These are phyloP conservation scores for Dothistroma septosporum DNA, from an alignment of 2,329 filamentous ascomycete genomes.

Conservation along the genomic window DNA sequence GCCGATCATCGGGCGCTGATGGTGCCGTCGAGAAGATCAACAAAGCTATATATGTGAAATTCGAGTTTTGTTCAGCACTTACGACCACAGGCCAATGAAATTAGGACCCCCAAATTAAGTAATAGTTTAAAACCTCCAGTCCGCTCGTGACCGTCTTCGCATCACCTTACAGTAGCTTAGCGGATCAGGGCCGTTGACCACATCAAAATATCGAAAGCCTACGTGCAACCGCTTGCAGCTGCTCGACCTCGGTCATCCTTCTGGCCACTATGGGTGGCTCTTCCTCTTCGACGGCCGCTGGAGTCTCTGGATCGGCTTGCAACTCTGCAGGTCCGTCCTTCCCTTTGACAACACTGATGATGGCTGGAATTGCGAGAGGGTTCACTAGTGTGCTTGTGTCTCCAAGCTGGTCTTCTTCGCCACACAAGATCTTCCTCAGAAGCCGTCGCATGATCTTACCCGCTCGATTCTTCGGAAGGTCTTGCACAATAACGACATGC, in stretches of 20 bases:
- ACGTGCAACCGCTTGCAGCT: too few species aligned
- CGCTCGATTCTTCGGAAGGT: slow-evolving; percentile 93
- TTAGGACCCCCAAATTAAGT: too few species aligned
- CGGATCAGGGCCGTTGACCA: too few species aligned
- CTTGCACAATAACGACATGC: slow-evolving; percentile 82
- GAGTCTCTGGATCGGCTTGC: too few species aligned
- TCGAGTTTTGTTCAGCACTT: not conserved
- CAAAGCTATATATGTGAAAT: not conserved
- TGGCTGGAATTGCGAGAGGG: slow-evolving; percentile 81
- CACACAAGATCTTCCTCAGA: slow-evolving; percentile 94
- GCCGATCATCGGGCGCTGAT: not conserved
- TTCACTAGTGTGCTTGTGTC: slow-evolving; percentile 93
- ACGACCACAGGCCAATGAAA: not conserved
- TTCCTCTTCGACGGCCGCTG: too few species aligned
- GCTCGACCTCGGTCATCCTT: too few species aligned
- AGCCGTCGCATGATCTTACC: slow-evolving; percentile 99
- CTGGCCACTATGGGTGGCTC: too few species aligned
- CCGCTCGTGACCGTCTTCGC: too few species aligned
- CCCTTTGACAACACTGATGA: slow-evolving; percentile 66
- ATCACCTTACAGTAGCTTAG: too few species aligned
- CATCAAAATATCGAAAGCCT: too few species aligned
- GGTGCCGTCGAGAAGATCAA: not conserved
- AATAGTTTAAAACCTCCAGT: too few species aligned
- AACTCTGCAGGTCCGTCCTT: too few species aligned
- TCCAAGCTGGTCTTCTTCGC: slow-evolving; percentile 94